A percentile compares a stretch with the other conserved stretches of the same genome.
Conservation (phyloP, 306 rosid species). For the Cicer pinnatifidum region DNA sequence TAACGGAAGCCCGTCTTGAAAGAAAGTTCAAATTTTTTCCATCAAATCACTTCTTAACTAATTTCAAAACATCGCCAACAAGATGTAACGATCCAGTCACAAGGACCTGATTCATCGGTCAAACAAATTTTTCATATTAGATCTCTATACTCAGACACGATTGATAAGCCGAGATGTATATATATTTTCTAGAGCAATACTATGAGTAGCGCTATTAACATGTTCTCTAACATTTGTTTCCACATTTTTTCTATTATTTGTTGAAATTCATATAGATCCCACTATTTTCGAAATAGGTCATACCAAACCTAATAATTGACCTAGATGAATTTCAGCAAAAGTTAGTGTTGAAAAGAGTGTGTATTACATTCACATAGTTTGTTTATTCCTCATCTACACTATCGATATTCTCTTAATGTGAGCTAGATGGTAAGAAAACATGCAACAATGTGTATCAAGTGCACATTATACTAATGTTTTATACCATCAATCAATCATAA, state of each 20-base stretch:
- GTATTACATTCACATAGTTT: too few species aligned
- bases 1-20: not conserved
- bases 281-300: not conserved
- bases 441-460: not conserved
- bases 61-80: slow-evolving; percentile 87
- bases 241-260: not conserved
- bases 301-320: not conserved
- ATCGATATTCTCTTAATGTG: not conserved
- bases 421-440: not conserved
- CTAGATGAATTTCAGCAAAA: not conserved
- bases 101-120: slow-evolving; percentile 69
- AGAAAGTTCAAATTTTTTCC: not conserved
- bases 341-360: not conserved
- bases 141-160: not conserved
- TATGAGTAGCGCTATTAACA: not conserved
- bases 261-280: not conserved
- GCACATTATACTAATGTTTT: not conserved
- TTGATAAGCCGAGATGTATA: not conserved
- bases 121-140: slow-evolving; percentile 40
- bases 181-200: not conserved
- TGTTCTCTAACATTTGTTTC: not conserved
- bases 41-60: slow-evolving; percentile 65
- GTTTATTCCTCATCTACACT: not conserved
- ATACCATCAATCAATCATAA: too few species aligned
- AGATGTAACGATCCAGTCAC: slow-evolving; percentile 97